Percentiles rank a stretch among this genome's conserved stretches.
These are phyloP conservation scores for Pythium sukuiense DNA, from an alignment of 352 stramenopile genomes.

Conservation along the genomic window DNA sequence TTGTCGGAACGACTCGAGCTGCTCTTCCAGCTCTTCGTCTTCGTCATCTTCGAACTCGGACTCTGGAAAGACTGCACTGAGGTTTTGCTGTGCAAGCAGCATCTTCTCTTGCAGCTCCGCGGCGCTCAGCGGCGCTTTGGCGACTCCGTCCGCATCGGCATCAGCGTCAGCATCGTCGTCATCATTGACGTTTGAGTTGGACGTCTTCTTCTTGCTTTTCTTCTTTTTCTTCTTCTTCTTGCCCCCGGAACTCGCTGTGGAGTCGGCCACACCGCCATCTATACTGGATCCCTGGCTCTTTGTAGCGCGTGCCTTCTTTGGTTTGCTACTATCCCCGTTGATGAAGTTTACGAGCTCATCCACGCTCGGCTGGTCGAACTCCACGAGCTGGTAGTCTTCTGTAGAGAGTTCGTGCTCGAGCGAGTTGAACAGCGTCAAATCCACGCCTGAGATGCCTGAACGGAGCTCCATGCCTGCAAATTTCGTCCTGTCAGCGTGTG, in stretches of 20 bases:
- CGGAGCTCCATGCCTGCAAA: conserved; percentile 36
- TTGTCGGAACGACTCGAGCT: conserved; percentile 77
- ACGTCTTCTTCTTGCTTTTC: conserved; percentile 62
- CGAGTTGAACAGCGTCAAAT: conserved; percentile 80
- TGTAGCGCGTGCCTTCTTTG: conserved; percentile 28
- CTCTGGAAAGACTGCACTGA: conserved; percentile 77
- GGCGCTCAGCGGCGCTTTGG: neutral
- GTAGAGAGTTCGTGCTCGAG: conserved; percentile 77
- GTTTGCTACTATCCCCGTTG: conserved; percentile 48
- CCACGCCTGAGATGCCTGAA: conserved; percentile 61
- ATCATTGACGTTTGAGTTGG: conserved; percentile 23
- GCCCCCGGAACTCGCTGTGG: conserved; percentile 4
- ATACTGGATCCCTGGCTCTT: conserved; percentile 27
- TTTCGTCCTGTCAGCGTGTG: no score
- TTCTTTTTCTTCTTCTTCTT: conserved; percentile 74
- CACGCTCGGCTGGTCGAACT: conserved; percentile 81
- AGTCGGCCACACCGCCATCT: conserved; percentile 10
- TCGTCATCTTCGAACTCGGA: conserved; percentile 82
- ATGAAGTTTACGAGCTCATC: conserved; percentile 84
- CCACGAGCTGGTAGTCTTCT: conserved; percentile 75
- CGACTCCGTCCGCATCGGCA: neutral
- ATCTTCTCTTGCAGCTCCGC: conserved; percentile 58
- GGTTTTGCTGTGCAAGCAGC: conserved; percentile 62
- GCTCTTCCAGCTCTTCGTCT: conserved; percentile 70
- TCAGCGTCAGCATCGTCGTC: conserved; percentile 5